Evolutionary conservation across 805 yeast genomes (phyloP).

Genomic region (Metschnikowia kunwiensis): DNA sequence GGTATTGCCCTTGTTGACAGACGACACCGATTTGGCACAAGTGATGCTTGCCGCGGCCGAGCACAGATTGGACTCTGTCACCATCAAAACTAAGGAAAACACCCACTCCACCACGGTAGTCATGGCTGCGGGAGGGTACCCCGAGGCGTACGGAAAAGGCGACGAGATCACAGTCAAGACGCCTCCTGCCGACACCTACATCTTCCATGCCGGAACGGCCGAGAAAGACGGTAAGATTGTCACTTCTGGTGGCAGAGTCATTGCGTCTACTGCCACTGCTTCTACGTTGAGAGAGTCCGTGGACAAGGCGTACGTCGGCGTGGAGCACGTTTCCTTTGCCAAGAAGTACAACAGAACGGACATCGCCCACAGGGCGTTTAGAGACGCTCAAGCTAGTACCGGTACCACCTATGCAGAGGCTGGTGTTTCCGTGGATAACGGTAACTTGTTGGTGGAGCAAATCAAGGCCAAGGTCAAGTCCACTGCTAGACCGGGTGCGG

Average conservation of each 20-base stretch:
- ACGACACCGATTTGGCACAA: slow-evolving; percentile 88
- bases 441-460: slow-evolving; percentile 83
- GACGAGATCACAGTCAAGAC: slow-evolving; percentile 65
- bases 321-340: slow-evolving; percentile 65
- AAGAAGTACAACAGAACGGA: slow-evolving; percentile 85
- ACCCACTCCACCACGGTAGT: slow-evolving; percentile 89
- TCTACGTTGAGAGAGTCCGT: slow-evolving; percentile 75
- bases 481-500: slow-evolving; percentile 94
- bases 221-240: slow-evolving; percentile 55
- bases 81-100: slow-evolving; percentile 48
- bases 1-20: slow-evolving; percentile 78
- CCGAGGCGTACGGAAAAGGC: slow-evolving; percentile 81
- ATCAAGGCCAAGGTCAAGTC: slow-evolving; percentile 89
- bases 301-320: slow-evolving; percentile 81
- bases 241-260: slow-evolving; percentile 95
- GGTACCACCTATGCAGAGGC: slow-evolving; percentile 88
- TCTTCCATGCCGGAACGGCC: slow-evolving; percentile 97
- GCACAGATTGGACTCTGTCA: slow-evolving; percentile 84
- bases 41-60: slow-evolving; percentile 92
- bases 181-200: slow-evolving; percentile 56
- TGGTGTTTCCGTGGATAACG: slow-evolving; percentile 97
- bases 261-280: slow-evolving; percentile 89
- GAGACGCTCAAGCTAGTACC: slow-evolving; percentile 38
- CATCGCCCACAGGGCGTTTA: slow-evolving; percentile 95
- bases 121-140: slow-evolving; percentile 96